phyloP scores from a whole-genome alignment of 2,329 filamentous ascomycete genomes.

The Didymella keratinophila region DNA sequence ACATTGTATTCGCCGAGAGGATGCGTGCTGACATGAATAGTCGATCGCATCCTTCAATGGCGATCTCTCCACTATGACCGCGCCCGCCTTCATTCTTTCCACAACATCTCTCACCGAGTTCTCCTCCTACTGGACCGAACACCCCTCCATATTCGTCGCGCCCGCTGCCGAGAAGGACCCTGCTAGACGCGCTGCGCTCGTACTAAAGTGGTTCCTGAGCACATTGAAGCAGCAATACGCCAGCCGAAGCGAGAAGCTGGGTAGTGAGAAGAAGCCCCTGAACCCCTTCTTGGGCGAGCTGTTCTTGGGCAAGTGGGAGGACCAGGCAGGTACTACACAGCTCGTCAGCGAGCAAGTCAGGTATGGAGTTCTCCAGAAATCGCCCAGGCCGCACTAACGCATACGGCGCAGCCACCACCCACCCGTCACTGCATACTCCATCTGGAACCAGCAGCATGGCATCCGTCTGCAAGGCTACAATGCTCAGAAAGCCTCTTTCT shows the following conservation, averaged over 20 bases:
- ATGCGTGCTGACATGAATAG: constrained; percentile 38
- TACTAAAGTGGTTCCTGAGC: constrained; percentile 96
- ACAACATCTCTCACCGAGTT: constrained; percentile 64
- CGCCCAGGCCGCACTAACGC: constrained; percentile 17
- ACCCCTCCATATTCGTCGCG: constrained; percentile 74
- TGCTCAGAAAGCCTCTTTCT: constrained; percentile 94
- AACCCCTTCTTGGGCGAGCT: constrained; percentile 97
- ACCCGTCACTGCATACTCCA: constrained; percentile 91
- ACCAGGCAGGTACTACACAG: constrained; percentile 80
- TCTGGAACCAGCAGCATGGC: constrained; percentile 84
- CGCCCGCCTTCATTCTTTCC: constrained; percentile 64
- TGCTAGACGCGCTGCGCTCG: constrained; percentile 81
- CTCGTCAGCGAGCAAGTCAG: constrained; percentile 94
- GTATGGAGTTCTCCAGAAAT: constrained; percentile 45
- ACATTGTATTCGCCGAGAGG: constrained; percentile 1
- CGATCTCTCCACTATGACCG: constrained; percentile 64
- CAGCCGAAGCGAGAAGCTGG: constrained; percentile 77
- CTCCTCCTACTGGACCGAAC: constrained; percentile 65
- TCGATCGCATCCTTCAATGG: constrained; percentile 64
- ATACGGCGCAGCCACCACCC: constrained; percentile 74
- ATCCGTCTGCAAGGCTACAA: constrained; percentile 85
- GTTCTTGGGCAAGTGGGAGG: constrained; percentile 90
- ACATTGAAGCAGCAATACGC: constrained; percentile 89
- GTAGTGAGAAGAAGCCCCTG: constrained; percentile 96
- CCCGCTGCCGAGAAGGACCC: constrained; percentile 81